Evolutionary conservation across 805 yeast genomes (phyloP).

Genomic region (Starmera dryadoides): DNA sequence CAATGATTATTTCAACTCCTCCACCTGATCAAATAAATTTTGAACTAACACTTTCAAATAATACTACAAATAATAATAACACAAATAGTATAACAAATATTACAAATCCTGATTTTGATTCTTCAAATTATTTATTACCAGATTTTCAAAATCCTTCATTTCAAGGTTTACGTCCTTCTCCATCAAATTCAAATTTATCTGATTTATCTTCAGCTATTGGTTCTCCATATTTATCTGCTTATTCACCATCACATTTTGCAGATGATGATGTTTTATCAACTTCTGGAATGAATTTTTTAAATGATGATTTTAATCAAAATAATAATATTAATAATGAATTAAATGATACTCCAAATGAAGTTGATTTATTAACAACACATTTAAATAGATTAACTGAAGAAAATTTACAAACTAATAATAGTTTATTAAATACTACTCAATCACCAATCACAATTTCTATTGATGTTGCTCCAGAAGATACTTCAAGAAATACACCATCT

Average conservation of each 20-base stretch:
- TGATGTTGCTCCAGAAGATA: conserved; percentile 30
- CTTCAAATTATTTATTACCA: conserved; percentile 1
- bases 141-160: conserved; percentile 6
- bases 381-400: conserved; percentile 14
- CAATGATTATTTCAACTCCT: conserved; percentile 12
- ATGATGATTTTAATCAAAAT: not conserved
- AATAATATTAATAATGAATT: not conserved
- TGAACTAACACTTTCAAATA: not conserved
- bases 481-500: conserved; percentile 45
- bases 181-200: conserved; percentile 7
- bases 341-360: not conserved
- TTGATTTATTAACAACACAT: conserved; percentile 5
- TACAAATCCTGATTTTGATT: not conserved
- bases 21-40: conserved; percentile 5
- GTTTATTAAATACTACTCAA: conserved; percentile 1
- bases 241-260: conserved; percentile 9
- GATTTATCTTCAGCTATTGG: conserved; percentile 18
- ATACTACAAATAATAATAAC: conserved; percentile 1
- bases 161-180: conserved; percentile 9
- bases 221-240: conserved; percentile 16
- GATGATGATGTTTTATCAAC: conserved; percentile 11
- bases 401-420: conserved; percentile 8
- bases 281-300: not conserved
- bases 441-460: conserved; percentile 20
- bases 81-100: not conserved